Evolutionary conservation across 1,139 yeast species (phyloP).

Genomic region (Saccharomyces hybrid): DNA sequence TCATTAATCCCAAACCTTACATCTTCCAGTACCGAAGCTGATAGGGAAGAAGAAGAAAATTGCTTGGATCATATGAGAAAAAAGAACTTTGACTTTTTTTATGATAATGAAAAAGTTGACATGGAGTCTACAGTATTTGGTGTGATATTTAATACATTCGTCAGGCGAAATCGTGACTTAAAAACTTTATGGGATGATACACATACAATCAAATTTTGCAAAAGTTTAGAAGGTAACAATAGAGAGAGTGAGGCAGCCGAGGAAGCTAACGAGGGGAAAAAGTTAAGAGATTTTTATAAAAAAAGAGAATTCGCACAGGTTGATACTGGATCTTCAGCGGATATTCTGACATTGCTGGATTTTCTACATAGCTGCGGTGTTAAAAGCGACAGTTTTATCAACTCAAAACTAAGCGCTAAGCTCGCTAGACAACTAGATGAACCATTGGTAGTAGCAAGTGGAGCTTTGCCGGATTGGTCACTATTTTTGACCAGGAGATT

Average conservation of each 20-base stretch:
- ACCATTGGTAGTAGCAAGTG: conserved; percentile 81
- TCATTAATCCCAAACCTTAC: conserved; percentile 18
- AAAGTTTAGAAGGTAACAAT: conserved; percentile 31
- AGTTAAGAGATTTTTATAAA: conserved; percentile 23
- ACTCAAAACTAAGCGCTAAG: conserved; percentile 81
- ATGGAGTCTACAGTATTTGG: conserved; percentile 73
- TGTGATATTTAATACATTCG: conserved; percentile 58
- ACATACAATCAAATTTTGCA: conserved; percentile 49
- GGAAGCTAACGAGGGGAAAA: conserved; percentile 4
- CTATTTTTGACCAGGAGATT: conserved; percentile 61
- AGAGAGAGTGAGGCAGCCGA: conserved; percentile 17
- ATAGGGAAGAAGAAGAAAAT: conserved; percentile 1
- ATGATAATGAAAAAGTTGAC: conserved; percentile 57
- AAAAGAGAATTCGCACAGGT: conserved; percentile 32
- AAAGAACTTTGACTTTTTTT: conserved; percentile 52
- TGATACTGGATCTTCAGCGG: conserved; percentile 33
- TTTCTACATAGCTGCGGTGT: conserved; percentile 37
- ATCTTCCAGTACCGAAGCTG: background rate
- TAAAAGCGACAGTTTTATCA: conserved; percentile 49
- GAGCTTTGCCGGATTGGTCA: conserved; percentile 82
- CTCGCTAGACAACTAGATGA: conserved; percentile 84
- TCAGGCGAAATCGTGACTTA: conserved; percentile 37
- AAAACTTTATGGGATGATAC: conserved; percentile 48
- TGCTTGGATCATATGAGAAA: conserved; percentile 18
- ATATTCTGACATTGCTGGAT: conserved; percentile 50